Evolutionary conservation across 176 grass and related monocot genomes (phyloP).

Genomic region (Thinopyrum elongatum): DNA sequence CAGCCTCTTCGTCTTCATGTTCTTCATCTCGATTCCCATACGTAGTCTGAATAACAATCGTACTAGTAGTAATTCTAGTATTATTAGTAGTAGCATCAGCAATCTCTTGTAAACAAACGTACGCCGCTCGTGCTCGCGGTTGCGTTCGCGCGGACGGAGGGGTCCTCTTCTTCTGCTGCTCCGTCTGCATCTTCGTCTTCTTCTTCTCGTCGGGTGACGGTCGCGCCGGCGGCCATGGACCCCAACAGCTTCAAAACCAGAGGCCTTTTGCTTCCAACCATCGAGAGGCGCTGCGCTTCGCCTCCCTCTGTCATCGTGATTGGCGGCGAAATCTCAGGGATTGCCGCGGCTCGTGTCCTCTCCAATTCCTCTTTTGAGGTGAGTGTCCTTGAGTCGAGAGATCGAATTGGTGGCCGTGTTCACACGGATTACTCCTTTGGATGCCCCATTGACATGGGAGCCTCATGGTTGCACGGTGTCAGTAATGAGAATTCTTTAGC

Average conservation of each 20-base stretch:
- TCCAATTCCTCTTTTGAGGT: constrained; percentile 86
- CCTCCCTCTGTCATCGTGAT: constrained; percentile 88
- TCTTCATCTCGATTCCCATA: constrained; percentile 68
- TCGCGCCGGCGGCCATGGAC: constrained; percentile 27
- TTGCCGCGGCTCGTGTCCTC: constrained; percentile 78
- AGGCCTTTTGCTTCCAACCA: constrained; percentile 70
- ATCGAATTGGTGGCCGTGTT: constrained; percentile 77
- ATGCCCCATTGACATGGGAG: constrained; percentile 97
- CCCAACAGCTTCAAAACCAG: constrained; percentile 50
- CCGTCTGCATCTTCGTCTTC: background rate
- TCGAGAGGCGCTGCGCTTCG: constrained; percentile 62
- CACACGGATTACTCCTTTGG: constrained; percentile 85
- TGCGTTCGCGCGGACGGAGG: constrained; percentile 16
- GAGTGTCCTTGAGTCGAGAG: constrained; percentile 80
- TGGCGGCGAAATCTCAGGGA: constrained; percentile 82
- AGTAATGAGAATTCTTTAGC: constrained; percentile 92
- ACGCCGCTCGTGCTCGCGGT: background rate
- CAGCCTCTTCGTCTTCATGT: constrained; percentile 62
- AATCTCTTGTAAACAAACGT: constrained; percentile 30
- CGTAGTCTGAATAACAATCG: constrained; percentile 24
- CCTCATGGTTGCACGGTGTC: constrained; percentile 89
- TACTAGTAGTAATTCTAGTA: constrained; percentile 12
- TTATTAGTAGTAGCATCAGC: constrained; percentile 17
- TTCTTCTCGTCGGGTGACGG: background rate
- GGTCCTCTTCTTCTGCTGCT: background rate